A percentile compares a stretch with the other conserved stretches of the same genome.
Conservation (phyloP, 1,139 yeast species). For the Zygoascus meyerae region DNA sequence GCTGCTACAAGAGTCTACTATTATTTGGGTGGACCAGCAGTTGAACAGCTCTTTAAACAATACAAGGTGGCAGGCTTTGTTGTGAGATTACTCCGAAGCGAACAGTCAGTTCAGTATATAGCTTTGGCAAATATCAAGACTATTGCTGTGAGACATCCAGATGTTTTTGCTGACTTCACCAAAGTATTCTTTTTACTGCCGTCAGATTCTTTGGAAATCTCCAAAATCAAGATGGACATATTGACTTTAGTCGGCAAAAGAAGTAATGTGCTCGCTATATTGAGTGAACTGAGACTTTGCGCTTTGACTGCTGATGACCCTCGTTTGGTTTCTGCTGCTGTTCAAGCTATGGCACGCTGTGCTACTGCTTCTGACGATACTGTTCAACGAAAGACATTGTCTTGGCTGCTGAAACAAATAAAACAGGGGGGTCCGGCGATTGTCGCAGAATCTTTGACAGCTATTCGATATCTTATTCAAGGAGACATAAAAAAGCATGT, state of each 20-base stretch:
- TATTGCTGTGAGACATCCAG: slow-evolving; percentile 38
- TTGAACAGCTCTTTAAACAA: slow-evolving; percentile 45
- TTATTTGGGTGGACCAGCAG: slow-evolving; percentile 40
- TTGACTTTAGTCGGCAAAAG: slow-evolving; percentile 54
- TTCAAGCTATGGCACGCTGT: slow-evolving; percentile 52
- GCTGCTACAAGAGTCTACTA: slow-evolving; percentile 52
- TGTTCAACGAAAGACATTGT: slow-evolving; percentile 25
- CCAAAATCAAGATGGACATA: slow-evolving; percentile 57
- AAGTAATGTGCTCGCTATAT: slow-evolving; percentile 45
- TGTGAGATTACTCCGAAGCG: slow-evolving; percentile 39
- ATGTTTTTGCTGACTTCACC: slow-evolving; percentile 43
- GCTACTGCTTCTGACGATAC: slow-evolving; percentile 35
- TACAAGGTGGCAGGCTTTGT: slow-evolving; percentile 48
- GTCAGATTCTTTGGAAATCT: slow-evolving; percentile 44
- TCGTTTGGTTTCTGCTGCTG: slow-evolving; percentile 46
- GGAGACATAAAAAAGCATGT: slow-evolving; percentile 45
- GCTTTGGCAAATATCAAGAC: slow-evolving; percentile 31
- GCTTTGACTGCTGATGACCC: slow-evolving; percentile 41
- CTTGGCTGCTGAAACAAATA: slow-evolving; percentile 45
- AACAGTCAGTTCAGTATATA: slow-evolving; percentile 30
- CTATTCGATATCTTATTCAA: slow-evolving; percentile 69
- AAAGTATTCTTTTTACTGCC: slow-evolving; percentile 57
- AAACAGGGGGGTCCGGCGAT: slow-evolving; percentile 29
- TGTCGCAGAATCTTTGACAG: slow-evolving; percentile 57
- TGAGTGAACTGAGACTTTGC: slow-evolving; percentile 65